A percentile compares a stretch with the other conserved stretches of the same genome.
phyloP scores from a whole-genome alignment of 1,139 yeast species.

The Spathaspora sp. region DNA sequence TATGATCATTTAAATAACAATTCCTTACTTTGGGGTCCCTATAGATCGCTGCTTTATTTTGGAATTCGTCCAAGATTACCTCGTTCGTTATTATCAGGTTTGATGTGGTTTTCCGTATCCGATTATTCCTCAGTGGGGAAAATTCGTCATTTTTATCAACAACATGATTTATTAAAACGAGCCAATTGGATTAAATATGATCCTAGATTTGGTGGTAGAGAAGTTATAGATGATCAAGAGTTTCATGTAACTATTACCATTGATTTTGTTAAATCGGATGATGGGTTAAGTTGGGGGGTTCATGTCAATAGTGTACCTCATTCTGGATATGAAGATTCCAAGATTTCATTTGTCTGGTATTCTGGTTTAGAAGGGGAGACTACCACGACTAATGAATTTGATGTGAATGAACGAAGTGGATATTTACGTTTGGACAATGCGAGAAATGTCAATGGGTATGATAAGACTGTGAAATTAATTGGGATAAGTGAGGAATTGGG shows the following conservation, averaged over 20 bases:
- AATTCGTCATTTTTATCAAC: slow-evolving; percentile 81
- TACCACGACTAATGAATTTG: slow-evolving; percentile 25
- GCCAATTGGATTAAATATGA: slow-evolving; percentile 90
- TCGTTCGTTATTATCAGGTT: slow-evolving; percentile 74
- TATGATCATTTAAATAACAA: slow-evolving; percentile 30
- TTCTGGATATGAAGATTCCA: slow-evolving; percentile 44
- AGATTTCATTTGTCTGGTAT: slow-evolving; percentile 74
- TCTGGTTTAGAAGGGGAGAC: slow-evolving; percentile 67
- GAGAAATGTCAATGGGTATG: slow-evolving; percentile 29
- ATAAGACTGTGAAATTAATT: slow-evolving; percentile 37
- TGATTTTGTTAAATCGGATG: slow-evolving; percentile 72
- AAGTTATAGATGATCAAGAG: slow-evolving; percentile 67
- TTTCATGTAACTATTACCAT: slow-evolving; percentile 63
- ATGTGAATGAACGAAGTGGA: slow-evolving; percentile 24
- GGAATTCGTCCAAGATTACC: slow-evolving; percentile 84
- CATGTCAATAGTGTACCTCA: slow-evolving; percentile 64
- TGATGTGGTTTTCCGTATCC: slow-evolving; percentile 86
- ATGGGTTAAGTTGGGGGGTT: slow-evolving; percentile 77
- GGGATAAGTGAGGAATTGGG: slow-evolving; percentile 62
- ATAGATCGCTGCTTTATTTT: slow-evolving; percentile 80
- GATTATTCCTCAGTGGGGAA: slow-evolving; percentile 53
- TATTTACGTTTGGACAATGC: slow-evolving; percentile 32
- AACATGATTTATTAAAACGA: slow-evolving; percentile 64
- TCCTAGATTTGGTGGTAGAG: slow-evolving; percentile 84
- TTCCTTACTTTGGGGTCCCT: slow-evolving; percentile 82